These are phyloP conservation scores for Rozella allomycis DNA, from an alignment of 371 early-diverging fungal species.

Conservation along the genomic window DNA sequence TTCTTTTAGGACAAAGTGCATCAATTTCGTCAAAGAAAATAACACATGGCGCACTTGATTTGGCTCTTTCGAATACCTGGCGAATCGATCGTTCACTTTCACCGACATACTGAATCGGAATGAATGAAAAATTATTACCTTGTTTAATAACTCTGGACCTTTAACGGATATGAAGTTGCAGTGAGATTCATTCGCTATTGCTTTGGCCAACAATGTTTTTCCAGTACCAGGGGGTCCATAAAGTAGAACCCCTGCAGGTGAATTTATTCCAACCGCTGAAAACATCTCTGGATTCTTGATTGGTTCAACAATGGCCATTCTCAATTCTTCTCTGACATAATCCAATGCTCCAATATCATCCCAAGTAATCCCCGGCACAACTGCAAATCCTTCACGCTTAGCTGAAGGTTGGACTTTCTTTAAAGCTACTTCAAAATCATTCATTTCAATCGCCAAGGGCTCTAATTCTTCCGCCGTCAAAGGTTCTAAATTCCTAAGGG, in stretches of 20 bases:
- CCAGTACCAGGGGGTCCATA: conserved; percentile 99
- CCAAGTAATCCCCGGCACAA: conserved; percentile 85
- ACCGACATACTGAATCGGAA: conserved; percentile 67
- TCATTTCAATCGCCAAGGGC: conserved; percentile 53
- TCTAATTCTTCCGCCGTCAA: conserved; percentile 59
- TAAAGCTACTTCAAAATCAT: conserved; percentile 75
- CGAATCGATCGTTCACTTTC: conserved; percentile 96
- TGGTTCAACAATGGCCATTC: conserved; percentile 91
- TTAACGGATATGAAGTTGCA: conserved; percentile 97
- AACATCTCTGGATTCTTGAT: conserved; percentile 83
- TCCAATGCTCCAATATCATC: conserved; percentile 82
- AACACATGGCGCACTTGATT: conserved; percentile 83
- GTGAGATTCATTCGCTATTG: conserved; percentile 87
- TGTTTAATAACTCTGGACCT: conserved; percentile 96
- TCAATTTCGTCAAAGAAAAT: conserved; percentile 99
- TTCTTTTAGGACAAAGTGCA: conserved; percentile 64
- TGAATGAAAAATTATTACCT: conserved; percentile 17
- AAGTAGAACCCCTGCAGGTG: conserved; percentile 85
- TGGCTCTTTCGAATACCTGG: conserved; percentile 90
- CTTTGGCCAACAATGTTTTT: conserved; percentile 96
- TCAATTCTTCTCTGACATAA: conserved; percentile 69
- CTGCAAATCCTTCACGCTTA: conserved; percentile 95
- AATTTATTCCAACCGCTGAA: conserved; percentile 67
- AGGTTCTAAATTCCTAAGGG: conserved; percentile 46
- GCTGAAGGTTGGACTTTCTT: conserved; percentile 87